phyloP scores from a whole-genome alignment of 257 asterid genomes.

The Hygrophila difformis region DNA sequence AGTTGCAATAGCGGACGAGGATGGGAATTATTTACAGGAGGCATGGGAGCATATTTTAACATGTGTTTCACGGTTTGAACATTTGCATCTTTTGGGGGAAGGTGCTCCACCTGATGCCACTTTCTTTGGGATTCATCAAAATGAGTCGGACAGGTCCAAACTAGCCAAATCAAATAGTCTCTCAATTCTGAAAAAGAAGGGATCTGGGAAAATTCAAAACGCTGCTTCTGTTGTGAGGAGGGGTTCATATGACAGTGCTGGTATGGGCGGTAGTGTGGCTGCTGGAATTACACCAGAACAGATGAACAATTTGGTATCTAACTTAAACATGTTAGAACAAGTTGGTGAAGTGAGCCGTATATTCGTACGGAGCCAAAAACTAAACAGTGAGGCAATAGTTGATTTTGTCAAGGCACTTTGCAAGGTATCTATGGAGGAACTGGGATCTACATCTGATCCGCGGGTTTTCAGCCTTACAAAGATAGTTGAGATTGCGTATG shows the following conservation, averaged over 20 bases:
- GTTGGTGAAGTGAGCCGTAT: conserved; percentile 93
- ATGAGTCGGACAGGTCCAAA: conserved; percentile 76
- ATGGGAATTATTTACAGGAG: conserved; percentile 89
- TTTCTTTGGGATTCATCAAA: conserved; percentile 77
- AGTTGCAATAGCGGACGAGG: conserved; percentile 85
- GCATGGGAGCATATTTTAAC: conserved; percentile 98
- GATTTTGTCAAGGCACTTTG: conserved; percentile 98
- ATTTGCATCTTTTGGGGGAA: conserved; percentile 96
- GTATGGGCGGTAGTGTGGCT: conserved; percentile 82
- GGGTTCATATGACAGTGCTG: conserved; percentile 97
- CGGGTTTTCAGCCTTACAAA: conserved; percentile 97
- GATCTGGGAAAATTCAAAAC: conserved; percentile 83
- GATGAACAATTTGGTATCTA: conserved; percentile 86
- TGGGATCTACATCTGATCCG: conserved; percentile 90
- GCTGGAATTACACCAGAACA: conserved; percentile 85
- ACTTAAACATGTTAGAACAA: conserved; percentile 94
- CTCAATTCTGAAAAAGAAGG: conserved; percentile 81
- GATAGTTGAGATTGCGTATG: conserved; percentile 99
- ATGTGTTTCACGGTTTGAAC: conserved; percentile 94
- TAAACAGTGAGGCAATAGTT: conserved; percentile 98
- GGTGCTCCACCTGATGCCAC: conserved; percentile 99
- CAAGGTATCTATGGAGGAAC: conserved; percentile 97
- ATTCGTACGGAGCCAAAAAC: conserved; percentile 82
- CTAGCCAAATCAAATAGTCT: conserved; percentile 67
- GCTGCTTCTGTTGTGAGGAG: conserved; percentile 79